These are phyloP conservation scores for Sutorius australiensis DNA, from an alignment of 768 basidiomycete species.

Conservation along the genomic window DNA sequence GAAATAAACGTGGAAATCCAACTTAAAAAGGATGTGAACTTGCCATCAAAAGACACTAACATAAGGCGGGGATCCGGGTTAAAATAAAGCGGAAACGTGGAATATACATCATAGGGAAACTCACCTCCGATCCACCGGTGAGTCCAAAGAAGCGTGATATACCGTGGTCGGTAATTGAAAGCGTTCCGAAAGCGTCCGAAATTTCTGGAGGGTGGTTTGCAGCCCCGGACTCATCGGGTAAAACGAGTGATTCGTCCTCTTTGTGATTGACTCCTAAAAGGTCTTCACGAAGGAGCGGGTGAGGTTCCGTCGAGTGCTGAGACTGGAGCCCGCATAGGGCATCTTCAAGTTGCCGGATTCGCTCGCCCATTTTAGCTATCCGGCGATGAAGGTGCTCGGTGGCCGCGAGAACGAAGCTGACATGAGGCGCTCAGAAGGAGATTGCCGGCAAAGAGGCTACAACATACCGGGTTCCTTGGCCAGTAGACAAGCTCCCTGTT, in stretches of 20 bases:
- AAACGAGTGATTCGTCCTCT: conserved; percentile 21
- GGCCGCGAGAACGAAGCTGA: conserved; percentile 56
- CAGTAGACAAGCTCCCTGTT: conserved; percentile 70
- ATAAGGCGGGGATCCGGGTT: conserved; percentile 9
- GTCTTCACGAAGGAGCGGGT: conserved; percentile 58
- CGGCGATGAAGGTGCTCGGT: conserved; percentile 63
- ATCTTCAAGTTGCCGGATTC: conserved; percentile 60
- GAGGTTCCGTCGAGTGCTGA: conserved; percentile 48
- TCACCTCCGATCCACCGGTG: conserved; percentile 64
- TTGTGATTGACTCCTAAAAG: conserved; percentile 34
- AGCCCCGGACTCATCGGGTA: conserved; percentile 25
- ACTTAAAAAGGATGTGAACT: conserved; percentile 8
- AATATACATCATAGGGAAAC: conserved; percentile 21
- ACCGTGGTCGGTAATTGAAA: conserved; percentile 57
- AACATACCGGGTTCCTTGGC: conserved; percentile 65
- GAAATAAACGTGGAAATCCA: conserved; percentile 6
- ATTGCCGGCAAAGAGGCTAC: conserved; percentile 1
- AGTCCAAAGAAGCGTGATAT: conserved; percentile 64
- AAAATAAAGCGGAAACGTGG: conserved; percentile 9
- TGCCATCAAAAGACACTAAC: conserved; percentile 34
- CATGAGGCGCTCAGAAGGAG: conserved; percentile 6
- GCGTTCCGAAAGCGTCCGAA: conserved; percentile 56
- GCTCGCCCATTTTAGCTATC: conserved; percentile 48
- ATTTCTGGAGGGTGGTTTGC: conserved; percentile 36
- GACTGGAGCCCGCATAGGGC: conserved; percentile 52